Evolutionary conservation across 2,329 filamentous ascomycete genomes (phyloP), one percentile per base, ranked within the genome.

Genomic region (Penicillium sp.): DNA sequence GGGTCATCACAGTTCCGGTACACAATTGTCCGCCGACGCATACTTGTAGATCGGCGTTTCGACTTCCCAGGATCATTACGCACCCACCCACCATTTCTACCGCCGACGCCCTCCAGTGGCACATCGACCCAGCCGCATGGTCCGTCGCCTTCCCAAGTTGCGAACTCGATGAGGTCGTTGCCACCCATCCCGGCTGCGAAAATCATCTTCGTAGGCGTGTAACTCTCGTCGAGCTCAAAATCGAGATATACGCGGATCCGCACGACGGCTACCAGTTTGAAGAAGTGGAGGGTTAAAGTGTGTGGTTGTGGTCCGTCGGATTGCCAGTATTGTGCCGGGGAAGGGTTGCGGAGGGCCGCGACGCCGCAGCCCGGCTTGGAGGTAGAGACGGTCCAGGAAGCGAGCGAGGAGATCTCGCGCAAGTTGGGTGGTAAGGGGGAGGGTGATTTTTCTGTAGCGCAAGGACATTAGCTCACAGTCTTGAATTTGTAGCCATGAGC

Each of bases 91-190:
- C 66, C 63, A 60, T 70, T 73, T 55, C 65, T 56, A 65, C 83
- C 78, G 0, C 82, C 86, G 2, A 89, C 87, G 13, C 84, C 82
- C 49, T 80, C 78, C 45, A 90, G 81, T 29, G 90, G 86, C 0
- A 97, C 88, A 71, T 96, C 89, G 55, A 96, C 88, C 94, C 94
- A 99, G 8, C 94, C 94, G 43, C 87, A 84, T 0, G 93, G 93
- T 57, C 86, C 87, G 62, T 87, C 85, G 25, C 96, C 87, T 61
- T 85, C 83, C 81, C 96, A 88, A 25, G 87, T 87, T 2, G 87
- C 87, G 73, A 96, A 97, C 61, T 94, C 89, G 53, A 95, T 88
- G 10, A 97, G 84, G 69, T 95, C 92, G 73, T 97, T 94, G 63
- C 92, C 89, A 44, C 92, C 91, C 61, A 91, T 96, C 13, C 94